These are phyloP conservation scores for Kodamaea ohmeri DNA, from an alignment of 1,139 yeast genomes.

Conservation along the genomic window DNA sequence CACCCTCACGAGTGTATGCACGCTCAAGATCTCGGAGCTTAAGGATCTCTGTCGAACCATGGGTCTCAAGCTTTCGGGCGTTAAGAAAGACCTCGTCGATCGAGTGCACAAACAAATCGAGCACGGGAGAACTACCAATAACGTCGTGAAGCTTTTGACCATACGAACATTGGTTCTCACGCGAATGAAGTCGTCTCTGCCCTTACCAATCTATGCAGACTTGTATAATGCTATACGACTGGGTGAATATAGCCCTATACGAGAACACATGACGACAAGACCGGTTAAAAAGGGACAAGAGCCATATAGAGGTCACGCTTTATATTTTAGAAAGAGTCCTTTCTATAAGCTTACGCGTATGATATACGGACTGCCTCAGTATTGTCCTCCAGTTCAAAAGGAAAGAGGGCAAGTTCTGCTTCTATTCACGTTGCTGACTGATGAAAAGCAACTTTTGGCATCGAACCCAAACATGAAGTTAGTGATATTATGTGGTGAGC, in stretches of 20 bases:
- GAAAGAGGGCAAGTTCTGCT: constrained; percentile 42
- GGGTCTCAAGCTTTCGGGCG: constrained; percentile 46
- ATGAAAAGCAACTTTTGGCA: constrained; percentile 32
- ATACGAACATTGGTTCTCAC: constrained; percentile 42
- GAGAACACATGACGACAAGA: background rate
- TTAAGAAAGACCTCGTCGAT: constrained; percentile 50
- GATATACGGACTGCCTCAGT: constrained; percentile 46
- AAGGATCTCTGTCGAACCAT: constrained; percentile 31
- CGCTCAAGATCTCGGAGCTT: constrained; percentile 20
- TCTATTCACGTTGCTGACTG: constrained; percentile 37
- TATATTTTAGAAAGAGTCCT: constrained; percentile 51
- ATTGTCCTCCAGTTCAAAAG: constrained; percentile 26
- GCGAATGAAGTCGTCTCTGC: constrained; percentile 28
- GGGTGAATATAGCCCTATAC: constrained; percentile 12
- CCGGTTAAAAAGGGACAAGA: constrained; percentile 10
- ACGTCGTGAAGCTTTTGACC: constrained; percentile 42
- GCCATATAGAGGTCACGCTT: constrained; percentile 20
- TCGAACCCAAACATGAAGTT: constrained; percentile 29
- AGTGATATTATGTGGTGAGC: constrained; percentile 48
- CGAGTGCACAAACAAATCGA: constrained; percentile 41
- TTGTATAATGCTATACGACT: constrained; percentile 23
- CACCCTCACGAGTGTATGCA: constrained; percentile 14
- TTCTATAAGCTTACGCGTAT: constrained; percentile 47
- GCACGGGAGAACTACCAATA: constrained; percentile 33
- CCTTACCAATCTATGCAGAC: constrained; percentile 37